Conservation (phyloP, 257 asterid genomes). For the Verbascum thapsus region DNA sequence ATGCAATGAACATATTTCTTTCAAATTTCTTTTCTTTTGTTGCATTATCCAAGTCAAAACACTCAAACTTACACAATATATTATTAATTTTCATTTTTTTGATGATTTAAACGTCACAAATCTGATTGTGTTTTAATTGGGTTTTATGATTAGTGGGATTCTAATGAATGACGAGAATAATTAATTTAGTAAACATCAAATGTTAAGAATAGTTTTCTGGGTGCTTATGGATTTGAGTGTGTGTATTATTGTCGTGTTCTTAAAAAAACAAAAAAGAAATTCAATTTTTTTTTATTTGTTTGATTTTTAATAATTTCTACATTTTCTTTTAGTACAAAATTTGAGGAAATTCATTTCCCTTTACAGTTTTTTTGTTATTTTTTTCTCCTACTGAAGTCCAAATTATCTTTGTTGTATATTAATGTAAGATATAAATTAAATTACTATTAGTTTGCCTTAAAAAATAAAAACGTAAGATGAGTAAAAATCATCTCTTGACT, state of each 20-base stretch:
- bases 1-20: constrained; percentile 30
- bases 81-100: background rate
- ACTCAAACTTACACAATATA: too few relatives aligned
- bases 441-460: too few relatives aligned
- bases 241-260: constrained; percentile 17
- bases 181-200: constrained; percentile 7
- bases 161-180: background rate
- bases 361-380: background rate
- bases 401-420: too few relatives aligned
- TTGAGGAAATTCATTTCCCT: background rate
- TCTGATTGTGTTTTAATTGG: too few relatives aligned
- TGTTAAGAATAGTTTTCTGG: constrained; percentile 25
- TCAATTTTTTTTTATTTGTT: background rate
- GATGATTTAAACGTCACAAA: too few relatives aligned
- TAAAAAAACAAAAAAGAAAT: too few relatives aligned
- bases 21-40: constrained; percentile 17
- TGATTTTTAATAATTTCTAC: background rate
- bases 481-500: too few relatives aligned
- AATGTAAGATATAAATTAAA: too few relatives aligned
- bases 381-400: too few relatives aligned
- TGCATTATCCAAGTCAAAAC: constrained; percentile 36
- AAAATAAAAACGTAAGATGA: too few relatives aligned
- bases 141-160: too few relatives aligned
- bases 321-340: background rate
- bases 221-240: constrained; percentile 25